Evolutionary conservation across 208 protist species (phyloP).

Genomic region (Porcisia hertigi): DNA sequence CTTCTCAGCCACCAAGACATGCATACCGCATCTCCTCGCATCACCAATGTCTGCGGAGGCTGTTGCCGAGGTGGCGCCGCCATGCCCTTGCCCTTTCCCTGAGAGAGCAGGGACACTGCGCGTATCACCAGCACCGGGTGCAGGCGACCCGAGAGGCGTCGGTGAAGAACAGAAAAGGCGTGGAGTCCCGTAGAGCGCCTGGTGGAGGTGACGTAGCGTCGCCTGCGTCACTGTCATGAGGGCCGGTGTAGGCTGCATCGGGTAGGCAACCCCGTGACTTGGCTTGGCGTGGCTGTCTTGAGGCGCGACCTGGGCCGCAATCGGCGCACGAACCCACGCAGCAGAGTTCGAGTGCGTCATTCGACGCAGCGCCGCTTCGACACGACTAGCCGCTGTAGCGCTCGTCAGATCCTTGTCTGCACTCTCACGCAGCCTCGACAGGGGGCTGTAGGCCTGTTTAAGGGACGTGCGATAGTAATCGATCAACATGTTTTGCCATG

Average conservation of each 20-base stretch:
- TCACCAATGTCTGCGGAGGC: background rate
- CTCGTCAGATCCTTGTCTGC: background rate
- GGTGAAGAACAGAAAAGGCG: constrained; percentile 2
- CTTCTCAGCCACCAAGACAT: background rate
- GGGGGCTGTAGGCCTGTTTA: constrained; percentile 2
- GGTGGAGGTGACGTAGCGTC: constrained; percentile 16
- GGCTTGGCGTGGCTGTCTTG: background rate
- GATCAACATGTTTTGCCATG: constrained; percentile 23
- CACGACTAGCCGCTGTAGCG: background rate
- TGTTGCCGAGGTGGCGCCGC: background rate
- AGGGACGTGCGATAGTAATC: background rate
- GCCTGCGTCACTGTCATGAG: constrained; percentile 8
- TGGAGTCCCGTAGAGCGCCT: constrained; percentile 19
- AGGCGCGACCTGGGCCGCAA: background rate
- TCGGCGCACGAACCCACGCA: constrained; percentile 10
- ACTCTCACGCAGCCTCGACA: background rate
- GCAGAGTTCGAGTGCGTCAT: background rate
- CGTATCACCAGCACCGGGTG: background rate
- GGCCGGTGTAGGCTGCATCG: constrained; percentile 18
- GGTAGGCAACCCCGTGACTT: constrained; percentile 11
- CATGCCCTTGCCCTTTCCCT: background rate
- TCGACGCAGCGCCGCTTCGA: background rate
- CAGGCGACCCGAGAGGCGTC: background rate
- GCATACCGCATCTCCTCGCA: background rate
- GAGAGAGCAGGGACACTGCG: background rate